phyloP scores from a whole-genome alignment of 345 rosid species.

The Triadica sebifera region DNA sequence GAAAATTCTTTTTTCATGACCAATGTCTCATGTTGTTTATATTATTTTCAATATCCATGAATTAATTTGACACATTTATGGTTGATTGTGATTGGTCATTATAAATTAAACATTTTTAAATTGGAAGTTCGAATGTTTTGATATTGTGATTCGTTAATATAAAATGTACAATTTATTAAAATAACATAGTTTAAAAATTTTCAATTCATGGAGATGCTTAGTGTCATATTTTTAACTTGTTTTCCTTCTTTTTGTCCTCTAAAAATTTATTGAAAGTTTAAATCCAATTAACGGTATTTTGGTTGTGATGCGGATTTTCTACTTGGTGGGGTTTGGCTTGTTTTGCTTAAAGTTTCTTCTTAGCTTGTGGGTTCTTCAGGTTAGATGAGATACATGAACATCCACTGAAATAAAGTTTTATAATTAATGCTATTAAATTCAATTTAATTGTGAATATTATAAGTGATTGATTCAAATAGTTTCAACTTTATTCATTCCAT shows the following conservation, averaged over 20 bases:
- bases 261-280: neutral
- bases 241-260: too few relatives aligned
- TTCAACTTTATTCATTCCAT: too few relatives aligned
- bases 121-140: neutral
- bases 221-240: neutral
- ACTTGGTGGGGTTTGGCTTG: conserved; percentile 80
- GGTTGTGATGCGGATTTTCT: conserved; percentile 66
- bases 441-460: too few relatives aligned
- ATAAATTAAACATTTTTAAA: neutral
- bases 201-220: conserved; percentile 2
- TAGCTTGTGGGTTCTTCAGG: conserved; percentile 99
- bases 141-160: neutral
- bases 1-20: neutral
- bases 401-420: neutral
- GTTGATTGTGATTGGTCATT: neutral
- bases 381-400: conserved; percentile 20
- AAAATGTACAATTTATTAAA: neutral
- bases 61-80: neutral
- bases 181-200: neutral
- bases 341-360: conserved; percentile 85
- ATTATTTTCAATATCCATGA: neutral
- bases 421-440: too few relatives aligned
- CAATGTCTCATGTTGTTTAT: neutral
- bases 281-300: conserved; percentile 16
- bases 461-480: too few relatives aligned